Base-by-base conservation (phyloP, 2,329 filamentous ascomycete genomes). In the Meredithiella fracta region DNA sequence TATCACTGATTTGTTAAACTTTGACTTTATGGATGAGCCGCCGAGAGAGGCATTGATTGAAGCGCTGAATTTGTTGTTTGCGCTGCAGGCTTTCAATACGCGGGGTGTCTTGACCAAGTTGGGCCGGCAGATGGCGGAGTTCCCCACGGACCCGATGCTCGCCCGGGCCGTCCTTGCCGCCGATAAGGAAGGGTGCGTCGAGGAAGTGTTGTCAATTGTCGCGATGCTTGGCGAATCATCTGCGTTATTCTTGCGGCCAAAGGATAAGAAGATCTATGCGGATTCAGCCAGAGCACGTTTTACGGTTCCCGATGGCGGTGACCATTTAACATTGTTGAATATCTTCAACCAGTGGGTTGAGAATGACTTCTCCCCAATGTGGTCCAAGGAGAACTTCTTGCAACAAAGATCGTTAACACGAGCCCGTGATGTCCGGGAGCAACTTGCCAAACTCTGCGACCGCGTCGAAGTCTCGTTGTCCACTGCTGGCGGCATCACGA, bases 291-390 rank as follows among this genome's bases (percentile, higher is more conserved):
- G 89, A 14, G 83, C 85, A 37, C 80, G 91, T 1, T 97, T 97
- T 69, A 94, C 88, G 0, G 74, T 91, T 65, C 87, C 88, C 63
- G 89, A 94, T 59, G 90, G 90, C 37, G 92, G 92, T 44, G 92
- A 98, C 65, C 86, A 95, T 63, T 67, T 92, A 3, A 89, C 87
- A 0, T 77, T 94, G 1, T 79, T 97, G 51, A 95, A 95, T 64
- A 84, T 98, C 62, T 98, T 84, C 82, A 91, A 92, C 63, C 86
- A 95, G 67, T 98, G 89, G 85, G 86, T 90, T 1, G 91, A 97
- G 65, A 83, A 80, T 51, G 91, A 95, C 68, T 98, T 88, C 69
- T 86, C 80, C 53, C 82, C 80, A 54, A 80, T 94, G 49, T 98
- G 90, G 90, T 74, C 86, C 0, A 82, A 83, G 51, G 91, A 97